Conservation (phyloP, 441 rosid species). For the Brassica balearica region DNA sequence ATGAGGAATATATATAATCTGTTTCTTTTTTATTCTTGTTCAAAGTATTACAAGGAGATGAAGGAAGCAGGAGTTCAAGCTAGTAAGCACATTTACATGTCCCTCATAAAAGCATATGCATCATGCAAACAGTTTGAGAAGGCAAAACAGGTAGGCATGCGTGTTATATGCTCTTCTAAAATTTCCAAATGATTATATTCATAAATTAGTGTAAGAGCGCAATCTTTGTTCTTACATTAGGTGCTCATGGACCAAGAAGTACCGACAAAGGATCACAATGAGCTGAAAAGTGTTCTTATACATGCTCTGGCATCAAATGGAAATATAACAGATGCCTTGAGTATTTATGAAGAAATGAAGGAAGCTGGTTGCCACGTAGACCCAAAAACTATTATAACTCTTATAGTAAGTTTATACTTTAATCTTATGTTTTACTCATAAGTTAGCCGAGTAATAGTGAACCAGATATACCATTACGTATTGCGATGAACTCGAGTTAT, state of each 20-base stretch:
- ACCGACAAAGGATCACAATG: constrained; percentile 53
- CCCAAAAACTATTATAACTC: constrained; percentile 67
- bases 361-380: constrained; percentile 53
- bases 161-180: neutral
- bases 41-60: constrained; percentile 67
- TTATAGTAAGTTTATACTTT: constrained; percentile 68
- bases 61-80: constrained; percentile 50
- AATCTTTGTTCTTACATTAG: constrained; percentile 50
- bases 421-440: constrained; percentile 4
- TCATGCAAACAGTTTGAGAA: constrained; percentile 75
- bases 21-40: constrained; percentile 25
- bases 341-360: constrained; percentile 71
- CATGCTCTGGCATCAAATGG: constrained; percentile 79
- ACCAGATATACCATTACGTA: constrained; percentile 19
- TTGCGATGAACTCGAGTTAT: constrained; percentile 22
- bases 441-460: neutral
- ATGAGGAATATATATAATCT: constrained; percentile 34
- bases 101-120: constrained; percentile 78
- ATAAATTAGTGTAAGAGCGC: constrained; percentile 22
- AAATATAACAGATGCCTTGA: constrained; percentile 69
- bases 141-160: constrained; percentile 72
- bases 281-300: constrained; percentile 76
- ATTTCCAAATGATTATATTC: neutral
- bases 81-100: constrained; percentile 67
- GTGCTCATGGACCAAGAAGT: constrained; percentile 56